These are phyloP conservation scores for Dichomitus squalens DNA, from an alignment of 1,284 basidiomycete genomes.

Conservation along the genomic window DNA sequence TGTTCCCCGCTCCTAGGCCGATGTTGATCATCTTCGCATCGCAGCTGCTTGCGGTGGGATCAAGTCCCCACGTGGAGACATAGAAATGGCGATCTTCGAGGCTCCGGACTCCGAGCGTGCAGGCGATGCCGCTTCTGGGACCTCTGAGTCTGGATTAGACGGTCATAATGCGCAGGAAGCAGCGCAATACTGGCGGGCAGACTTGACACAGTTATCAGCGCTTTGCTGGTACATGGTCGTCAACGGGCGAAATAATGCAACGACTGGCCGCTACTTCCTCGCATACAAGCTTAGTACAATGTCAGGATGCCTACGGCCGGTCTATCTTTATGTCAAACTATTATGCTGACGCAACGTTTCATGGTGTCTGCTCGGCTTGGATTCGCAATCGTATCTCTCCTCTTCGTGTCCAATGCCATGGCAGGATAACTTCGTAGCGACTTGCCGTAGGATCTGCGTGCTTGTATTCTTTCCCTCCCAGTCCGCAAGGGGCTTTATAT, in stretches of 20 bases:
- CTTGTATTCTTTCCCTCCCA: neutral
- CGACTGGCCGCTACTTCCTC: conserved; percentile 59
- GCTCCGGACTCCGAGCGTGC: no score
- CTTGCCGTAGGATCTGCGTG: neutral
- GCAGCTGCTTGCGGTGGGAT: no score
- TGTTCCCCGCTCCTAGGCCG: no score
- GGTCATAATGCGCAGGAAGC: neutral
- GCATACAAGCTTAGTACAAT: conserved; percentile 53
- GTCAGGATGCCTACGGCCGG: no score
- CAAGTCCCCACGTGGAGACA: no score
- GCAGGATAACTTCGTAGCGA: conserved; percentile 33
- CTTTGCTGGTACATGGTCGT: conserved; percentile 41
- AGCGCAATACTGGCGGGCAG: conserved; percentile 5
- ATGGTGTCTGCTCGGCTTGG: conserved; percentile 36
- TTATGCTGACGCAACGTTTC: neutral
- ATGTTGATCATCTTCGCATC: no score
- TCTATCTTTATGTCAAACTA: neutral
- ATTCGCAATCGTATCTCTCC: conserved; percentile 52
- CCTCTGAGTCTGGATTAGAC: neutral
- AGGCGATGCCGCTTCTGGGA: no score
- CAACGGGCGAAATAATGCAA: conserved; percentile 62
- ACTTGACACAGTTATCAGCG: conserved; percentile 37
- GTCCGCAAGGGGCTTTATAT: conserved; percentile 54
- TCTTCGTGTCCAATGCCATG: conserved; percentile 56
- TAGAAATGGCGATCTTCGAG: no score